Conservation (phyloP, 495 filamentous ascomycete genomes). For the Aspergillus leporis region DNA sequence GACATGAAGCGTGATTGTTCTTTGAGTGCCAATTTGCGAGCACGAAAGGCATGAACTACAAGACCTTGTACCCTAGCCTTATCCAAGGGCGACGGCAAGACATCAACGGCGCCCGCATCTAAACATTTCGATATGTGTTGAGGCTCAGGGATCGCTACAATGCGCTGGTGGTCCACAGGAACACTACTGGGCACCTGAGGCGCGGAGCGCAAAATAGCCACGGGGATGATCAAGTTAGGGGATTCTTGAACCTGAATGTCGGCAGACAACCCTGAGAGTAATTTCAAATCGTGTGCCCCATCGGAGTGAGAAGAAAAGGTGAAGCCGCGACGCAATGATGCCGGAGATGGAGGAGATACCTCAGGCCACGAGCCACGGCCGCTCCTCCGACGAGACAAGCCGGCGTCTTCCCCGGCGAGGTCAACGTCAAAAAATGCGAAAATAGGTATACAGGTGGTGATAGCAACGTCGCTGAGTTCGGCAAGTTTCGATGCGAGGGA, state of each 20-base stretch:
- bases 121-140: slow-evolving; percentile 64
- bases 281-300: slow-evolving; percentile 64
- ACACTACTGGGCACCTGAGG: slow-evolving; percentile 27
- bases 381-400: slow-evolving; percentile 37
- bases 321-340: slow-evolving; percentile 41
- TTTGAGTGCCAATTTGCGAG: slow-evolving; percentile 66
- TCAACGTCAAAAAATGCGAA: slow-evolving; percentile 75
- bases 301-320: slow-evolving; percentile 51
- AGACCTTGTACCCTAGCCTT: slow-evolving; percentile 68
- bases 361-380: slow-evolving; percentile 41
- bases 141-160: slow-evolving; percentile 38
- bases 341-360: slow-evolving; percentile 32
- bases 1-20: slow-evolving; percentile 68
- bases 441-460: slow-evolving; percentile 65
- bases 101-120: slow-evolving; percentile 83
- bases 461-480: slow-evolving; percentile 64
- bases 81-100: slow-evolving; percentile 75
- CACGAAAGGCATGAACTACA: slow-evolving; percentile 79
- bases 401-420: slow-evolving; percentile 31
- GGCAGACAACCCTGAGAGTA: slow-evolving; percentile 67
- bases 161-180: slow-evolving; percentile 38
- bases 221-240: slow-evolving; percentile 72
- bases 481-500: slow-evolving; percentile 70
- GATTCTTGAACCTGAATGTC: slow-evolving; percentile 70
- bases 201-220: slow-evolving; percentile 61